These are phyloP conservation scores for Starmerella tilneyi DNA, from an alignment of 805 yeast species.

Conservation along the genomic window DNA sequence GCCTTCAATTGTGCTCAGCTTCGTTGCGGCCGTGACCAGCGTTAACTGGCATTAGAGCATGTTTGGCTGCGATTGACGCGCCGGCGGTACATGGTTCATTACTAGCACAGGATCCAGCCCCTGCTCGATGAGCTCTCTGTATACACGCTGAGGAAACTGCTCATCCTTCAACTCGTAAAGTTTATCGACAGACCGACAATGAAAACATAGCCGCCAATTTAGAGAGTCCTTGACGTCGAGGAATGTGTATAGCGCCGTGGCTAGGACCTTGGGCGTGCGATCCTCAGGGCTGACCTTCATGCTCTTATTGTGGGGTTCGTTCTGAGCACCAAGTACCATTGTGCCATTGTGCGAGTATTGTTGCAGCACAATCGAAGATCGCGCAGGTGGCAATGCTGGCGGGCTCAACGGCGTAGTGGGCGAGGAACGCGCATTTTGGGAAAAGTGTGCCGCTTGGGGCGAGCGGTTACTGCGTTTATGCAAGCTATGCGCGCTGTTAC, in stretches of 20 bases:
- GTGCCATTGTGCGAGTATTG: constrained; percentile 2
- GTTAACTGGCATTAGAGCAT: no score
- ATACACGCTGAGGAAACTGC: constrained; percentile 4
- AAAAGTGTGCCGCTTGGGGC: constrained; percentile 1
- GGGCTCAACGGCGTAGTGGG: constrained; percentile 4
- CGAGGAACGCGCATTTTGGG: neutral
- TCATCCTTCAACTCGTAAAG: constrained; percentile 5
- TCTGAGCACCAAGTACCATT: neutral
- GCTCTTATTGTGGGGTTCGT: neutral
- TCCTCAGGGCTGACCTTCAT: constrained; percentile 1
- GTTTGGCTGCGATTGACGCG: constrained; percentile 5
- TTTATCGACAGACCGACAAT: constrained; percentile 1
- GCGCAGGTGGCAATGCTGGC: neutral
- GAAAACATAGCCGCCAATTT: constrained; percentile 1
- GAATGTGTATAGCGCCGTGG: neutral
- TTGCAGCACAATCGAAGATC: neutral
- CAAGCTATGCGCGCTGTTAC: neutral
- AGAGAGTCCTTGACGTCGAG: neutral
- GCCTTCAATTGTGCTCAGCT: no score
- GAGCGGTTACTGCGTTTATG: constrained; percentile 3
- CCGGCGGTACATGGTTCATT: neutral
- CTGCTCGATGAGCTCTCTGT: constrained; percentile 1
- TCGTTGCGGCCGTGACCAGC: no score
- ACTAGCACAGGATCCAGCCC: constrained; percentile 3
- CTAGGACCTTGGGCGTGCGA: constrained; percentile 2